Evolutionary conservation across 2,329 filamentous ascomycete genomes (phyloP).

Genomic region (Trematosphaeria pertusa): DNA sequence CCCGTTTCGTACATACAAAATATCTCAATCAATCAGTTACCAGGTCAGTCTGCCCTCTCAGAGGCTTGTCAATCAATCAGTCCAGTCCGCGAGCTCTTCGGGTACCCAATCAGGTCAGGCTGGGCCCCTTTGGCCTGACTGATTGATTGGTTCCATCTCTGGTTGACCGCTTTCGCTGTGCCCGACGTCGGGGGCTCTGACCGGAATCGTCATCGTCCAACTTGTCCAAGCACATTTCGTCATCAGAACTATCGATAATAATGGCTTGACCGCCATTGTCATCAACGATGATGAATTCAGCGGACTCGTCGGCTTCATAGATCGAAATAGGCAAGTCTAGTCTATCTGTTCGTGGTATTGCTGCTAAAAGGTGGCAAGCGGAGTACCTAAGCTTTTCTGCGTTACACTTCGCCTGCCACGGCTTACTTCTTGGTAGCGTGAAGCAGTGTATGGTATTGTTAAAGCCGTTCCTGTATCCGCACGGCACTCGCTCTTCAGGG

Average conservation of each 20-base stretch:
- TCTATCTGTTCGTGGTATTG: constrained; percentile 6
- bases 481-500: constrained; percentile 3
- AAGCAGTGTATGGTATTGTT: constrained; percentile 4
- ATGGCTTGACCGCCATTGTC: constrained; percentile 3
- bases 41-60: too few relatives aligned
- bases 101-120: too few relatives aligned
- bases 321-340: constrained; percentile 4
- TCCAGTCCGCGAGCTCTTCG: too few relatives aligned
- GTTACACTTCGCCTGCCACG: constrained; percentile 3
- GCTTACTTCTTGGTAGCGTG: constrained; percentile 3
- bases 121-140: too few relatives aligned
- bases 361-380: constrained; percentile 4
- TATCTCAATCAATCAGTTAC: too few relatives aligned
- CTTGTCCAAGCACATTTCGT: too few relatives aligned
- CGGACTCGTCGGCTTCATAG: constrained; percentile 1
- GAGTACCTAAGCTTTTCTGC: constrained; percentile 5
- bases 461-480: constrained; percentile 2
- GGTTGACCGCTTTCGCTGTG: too few relatives aligned
- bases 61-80: too few relatives aligned
- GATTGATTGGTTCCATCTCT: too few relatives aligned
- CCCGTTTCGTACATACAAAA: too few relatives aligned
- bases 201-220: constrained; percentile 6
- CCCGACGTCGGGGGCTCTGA: too few relatives aligned
- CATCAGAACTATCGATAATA: constrained; percentile 7
- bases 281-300: constrained; percentile 10